Conservation (phyloP, 441 rosid genomes). For the Corymbia citriodora region DNA sequence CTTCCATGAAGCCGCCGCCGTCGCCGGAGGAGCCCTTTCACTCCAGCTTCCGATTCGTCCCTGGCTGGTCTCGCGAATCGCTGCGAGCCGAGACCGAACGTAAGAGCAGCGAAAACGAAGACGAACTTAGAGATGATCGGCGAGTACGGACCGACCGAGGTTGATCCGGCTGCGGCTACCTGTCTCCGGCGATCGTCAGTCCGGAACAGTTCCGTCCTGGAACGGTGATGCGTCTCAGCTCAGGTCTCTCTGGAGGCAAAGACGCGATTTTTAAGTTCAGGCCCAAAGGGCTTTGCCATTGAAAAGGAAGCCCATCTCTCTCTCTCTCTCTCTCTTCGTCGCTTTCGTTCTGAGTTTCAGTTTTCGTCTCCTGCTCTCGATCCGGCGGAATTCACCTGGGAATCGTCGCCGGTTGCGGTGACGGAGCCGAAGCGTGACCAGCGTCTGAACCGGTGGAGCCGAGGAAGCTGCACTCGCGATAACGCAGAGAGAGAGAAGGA, state of each 20-base stretch:
- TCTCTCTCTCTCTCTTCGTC: neutral
- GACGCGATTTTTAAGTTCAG: neutral
- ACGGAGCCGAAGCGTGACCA: neutral
- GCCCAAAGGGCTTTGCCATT: neutral
- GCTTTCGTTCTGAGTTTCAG: neutral
- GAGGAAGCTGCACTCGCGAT: neutral
- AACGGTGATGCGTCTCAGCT: neutral
- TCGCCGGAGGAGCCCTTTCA: neutral
- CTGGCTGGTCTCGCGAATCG: neutral
- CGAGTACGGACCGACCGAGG: neutral
- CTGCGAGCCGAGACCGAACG: neutral
- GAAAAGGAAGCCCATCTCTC: neutral
- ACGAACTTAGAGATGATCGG: neutral
- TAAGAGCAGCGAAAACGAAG: neutral
- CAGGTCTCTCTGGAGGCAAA: neutral
- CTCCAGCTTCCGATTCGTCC: no score
- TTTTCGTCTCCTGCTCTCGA: neutral
- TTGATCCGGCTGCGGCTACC: neutral
- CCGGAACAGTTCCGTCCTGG: neutral
- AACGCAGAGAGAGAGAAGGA: neutral
- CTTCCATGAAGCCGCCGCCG: slow-evolving; percentile 13
- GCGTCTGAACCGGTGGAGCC: neutral
- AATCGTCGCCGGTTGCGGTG: neutral
- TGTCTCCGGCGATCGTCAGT: neutral
- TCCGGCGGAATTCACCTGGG: neutral